Evolutionary conservation across 305 asterid species (phyloP).

Genomic region (Fraxinus xanthoxyloides): DNA sequence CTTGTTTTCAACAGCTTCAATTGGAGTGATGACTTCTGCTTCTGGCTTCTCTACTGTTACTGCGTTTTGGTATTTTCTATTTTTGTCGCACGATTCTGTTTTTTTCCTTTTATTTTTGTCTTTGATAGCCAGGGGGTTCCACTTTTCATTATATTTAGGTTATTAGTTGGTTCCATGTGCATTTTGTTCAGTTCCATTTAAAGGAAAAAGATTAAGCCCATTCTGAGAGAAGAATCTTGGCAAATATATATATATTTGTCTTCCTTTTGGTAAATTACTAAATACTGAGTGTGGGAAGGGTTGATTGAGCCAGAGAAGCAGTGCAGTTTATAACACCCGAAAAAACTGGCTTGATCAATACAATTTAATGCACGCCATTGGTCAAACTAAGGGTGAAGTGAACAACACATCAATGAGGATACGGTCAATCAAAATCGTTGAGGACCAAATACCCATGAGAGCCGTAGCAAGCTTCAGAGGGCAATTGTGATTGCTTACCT

Average conservation of each 20-base stretch:
- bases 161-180: neutral
- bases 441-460: neutral
- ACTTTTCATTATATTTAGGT: neutral
- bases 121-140: neutral
- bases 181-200: neutral
- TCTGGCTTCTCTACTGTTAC: slow-evolving; percentile 77
- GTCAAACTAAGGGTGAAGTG: neutral
- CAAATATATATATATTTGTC: neutral
- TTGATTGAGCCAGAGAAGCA: neutral
- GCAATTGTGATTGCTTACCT: neutral
- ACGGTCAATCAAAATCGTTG: neutral
- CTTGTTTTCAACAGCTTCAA: slow-evolving; percentile 67
- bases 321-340: neutral
- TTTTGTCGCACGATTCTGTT: neutral
- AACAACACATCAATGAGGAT: neutral
- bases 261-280: neutral
- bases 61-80: slow-evolving; percentile 63
- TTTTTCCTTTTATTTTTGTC: neutral
- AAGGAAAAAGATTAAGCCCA: neutral
- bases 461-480: neutral
- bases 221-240: neutral
- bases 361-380: neutral
- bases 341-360: neutral
- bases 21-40: slow-evolving; percentile 79
- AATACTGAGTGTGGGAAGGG: neutral